These are phyloP conservation scores for Lotus japonicus DNA, from an alignment of 306 rosid genomes.

Conservation along the genomic window DNA sequence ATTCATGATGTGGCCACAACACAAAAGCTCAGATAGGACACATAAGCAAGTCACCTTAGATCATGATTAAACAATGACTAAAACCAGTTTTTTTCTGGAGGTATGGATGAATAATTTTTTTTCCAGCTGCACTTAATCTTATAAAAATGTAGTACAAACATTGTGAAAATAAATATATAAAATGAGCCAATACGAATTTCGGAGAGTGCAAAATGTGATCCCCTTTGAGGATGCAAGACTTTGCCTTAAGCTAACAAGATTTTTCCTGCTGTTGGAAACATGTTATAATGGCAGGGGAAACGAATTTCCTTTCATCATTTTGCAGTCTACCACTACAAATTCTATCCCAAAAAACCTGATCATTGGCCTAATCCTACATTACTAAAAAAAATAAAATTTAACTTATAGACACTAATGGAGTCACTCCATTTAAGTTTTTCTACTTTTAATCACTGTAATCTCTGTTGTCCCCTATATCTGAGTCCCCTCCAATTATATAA, in stretches of 20 bases:
- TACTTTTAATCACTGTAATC: constrained; percentile 33
- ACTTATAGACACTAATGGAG: background rate
- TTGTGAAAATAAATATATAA: too few relatives aligned
- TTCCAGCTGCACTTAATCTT: too few relatives aligned
- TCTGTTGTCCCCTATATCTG: constrained; percentile 24
- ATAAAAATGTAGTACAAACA: too few relatives aligned
- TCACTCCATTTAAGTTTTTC: background rate
- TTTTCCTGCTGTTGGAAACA: background rate
- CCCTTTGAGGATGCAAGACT: too few relatives aligned
- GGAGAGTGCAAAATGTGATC: too few relatives aligned
- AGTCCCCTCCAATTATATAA: constrained; percentile 36
- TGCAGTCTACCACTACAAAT: constrained; percentile 10
- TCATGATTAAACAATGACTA: too few relatives aligned
- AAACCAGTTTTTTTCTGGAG: too few relatives aligned
- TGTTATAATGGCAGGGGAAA: background rate
- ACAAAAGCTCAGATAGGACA: too few relatives aligned
- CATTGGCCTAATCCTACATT: constrained; percentile 12
- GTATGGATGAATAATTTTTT: too few relatives aligned
- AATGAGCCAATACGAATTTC: background rate
- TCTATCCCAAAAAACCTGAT: background rate
- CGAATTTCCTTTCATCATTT: constrained; percentile 9
- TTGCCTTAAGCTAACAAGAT: too few relatives aligned
- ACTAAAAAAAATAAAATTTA: constrained; percentile 4
- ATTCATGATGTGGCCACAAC: too few relatives aligned
- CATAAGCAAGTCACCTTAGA: too few relatives aligned